Conservation (phyloP, 441 rosid species). For the Oxalis stricta region DNA sequence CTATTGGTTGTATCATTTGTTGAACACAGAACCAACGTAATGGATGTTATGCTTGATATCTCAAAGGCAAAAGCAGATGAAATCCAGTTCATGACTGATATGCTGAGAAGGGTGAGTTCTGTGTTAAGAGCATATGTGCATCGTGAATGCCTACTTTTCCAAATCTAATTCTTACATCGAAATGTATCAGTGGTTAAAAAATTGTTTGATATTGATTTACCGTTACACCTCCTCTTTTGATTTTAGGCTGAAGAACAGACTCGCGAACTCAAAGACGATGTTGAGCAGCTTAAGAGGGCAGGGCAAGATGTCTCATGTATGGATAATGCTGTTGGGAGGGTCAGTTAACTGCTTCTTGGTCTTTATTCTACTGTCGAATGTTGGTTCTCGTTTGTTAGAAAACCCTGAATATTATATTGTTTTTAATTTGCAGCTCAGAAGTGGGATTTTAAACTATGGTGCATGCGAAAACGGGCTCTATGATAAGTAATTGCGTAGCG, state of each 20-base stretch:
- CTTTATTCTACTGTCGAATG: conserved; percentile 1
- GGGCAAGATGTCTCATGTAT: conserved; percentile 21
- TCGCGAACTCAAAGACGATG: conserved; percentile 24
- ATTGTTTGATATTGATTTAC: not conserved
- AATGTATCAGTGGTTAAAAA: not conserved
- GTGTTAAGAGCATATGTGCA: too few relatives aligned
- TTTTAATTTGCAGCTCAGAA: conserved; percentile 21
- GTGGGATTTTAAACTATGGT: conserved; percentile 14
- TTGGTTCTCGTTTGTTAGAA: not conserved
- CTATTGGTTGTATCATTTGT: conserved; percentile 3
- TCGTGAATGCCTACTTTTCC: too few relatives aligned
- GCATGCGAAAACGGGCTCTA: conserved; percentile 9
- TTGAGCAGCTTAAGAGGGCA: conserved; percentile 32
- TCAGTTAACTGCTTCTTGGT: conserved; percentile 5
- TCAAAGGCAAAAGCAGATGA: conserved; percentile 41
- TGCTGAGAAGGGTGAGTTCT: conserved; percentile 39
- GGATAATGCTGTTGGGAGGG: conserved; percentile 25
- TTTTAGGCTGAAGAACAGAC: conserved; percentile 48
- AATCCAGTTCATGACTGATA: conserved; percentile 32
- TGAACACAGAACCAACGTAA: conserved; percentile 46
- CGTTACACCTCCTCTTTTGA: conserved; percentile 1
- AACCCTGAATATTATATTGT: not conserved
- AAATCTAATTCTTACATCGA: not conserved
- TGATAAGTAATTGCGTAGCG: too few relatives aligned
- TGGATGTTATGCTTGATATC: conserved; percentile 34